Percentiles rank a stretch among this genome's conserved stretches.
phyloP scores from a whole-genome alignment of 108 stramenopile species.

The Thalassiosira profunda region DNA sequence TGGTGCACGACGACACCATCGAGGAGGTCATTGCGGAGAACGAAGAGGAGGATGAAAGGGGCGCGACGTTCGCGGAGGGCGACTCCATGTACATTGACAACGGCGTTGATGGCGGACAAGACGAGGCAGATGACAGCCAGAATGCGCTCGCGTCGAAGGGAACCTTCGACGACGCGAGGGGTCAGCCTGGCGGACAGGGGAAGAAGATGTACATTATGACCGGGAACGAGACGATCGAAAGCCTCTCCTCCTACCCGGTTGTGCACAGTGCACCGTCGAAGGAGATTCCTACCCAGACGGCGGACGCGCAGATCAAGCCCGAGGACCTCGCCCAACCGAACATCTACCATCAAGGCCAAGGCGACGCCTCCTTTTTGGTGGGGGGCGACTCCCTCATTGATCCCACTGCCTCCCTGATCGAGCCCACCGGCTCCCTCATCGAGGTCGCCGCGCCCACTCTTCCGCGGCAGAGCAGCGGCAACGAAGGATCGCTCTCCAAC shows the following conservation, averaged over 20 bases:
- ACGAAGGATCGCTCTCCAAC: not conserved
- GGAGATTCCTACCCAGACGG: not conserved
- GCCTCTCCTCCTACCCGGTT: not conserved
- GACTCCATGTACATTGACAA: not conserved
- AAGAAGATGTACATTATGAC: not conserved
- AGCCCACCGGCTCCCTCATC: not conserved
- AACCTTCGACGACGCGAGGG: too few species aligned
- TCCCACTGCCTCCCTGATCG: too few species aligned
- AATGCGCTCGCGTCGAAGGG: too few species aligned
- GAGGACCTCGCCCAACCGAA: not conserved
- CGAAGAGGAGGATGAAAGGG: too few species aligned
- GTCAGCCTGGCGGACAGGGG: too few species aligned
- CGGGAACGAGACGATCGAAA: not conserved
- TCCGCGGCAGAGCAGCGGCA: not conserved
- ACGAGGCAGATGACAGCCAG: not conserved
- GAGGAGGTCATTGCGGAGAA: too few species aligned
- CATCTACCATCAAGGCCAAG: too few species aligned
- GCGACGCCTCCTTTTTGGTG: too few species aligned
- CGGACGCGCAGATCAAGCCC: not conserved
- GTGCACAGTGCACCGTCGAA: not conserved
- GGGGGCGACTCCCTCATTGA: too few species aligned
- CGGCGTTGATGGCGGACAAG: not conserved
- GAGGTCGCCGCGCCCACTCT: not conserved
- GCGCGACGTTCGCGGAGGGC: too few species aligned
- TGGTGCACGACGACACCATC: too few species aligned